These are phyloP conservation scores for Phytophthora pluvialis DNA, from an alignment of 352 stramenopile genomes.

Conservation along the genomic window DNA sequence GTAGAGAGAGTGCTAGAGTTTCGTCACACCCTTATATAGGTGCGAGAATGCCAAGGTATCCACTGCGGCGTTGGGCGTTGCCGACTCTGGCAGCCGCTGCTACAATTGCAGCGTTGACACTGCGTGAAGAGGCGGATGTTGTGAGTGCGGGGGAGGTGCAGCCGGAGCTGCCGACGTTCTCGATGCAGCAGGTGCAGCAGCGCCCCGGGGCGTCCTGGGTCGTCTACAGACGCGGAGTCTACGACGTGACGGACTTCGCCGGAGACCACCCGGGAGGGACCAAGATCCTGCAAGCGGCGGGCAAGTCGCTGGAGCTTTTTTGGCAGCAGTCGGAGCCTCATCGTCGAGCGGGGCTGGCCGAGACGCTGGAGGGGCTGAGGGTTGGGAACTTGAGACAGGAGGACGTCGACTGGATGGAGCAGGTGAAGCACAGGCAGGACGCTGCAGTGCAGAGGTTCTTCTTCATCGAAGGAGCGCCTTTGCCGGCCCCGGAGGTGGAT, in stretches of 20 bases:
- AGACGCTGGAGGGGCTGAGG: constrained; percentile 25
- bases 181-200: constrained; percentile 28
- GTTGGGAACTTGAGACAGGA: constrained; percentile 28
- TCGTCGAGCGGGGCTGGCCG: not conserved
- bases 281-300: constrained; percentile 24
- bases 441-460: constrained; percentile 12
- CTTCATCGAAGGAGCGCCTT: constrained; percentile 20
- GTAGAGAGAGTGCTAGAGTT: too few species aligned
- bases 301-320: constrained; percentile 34
- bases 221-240: constrained; percentile 33
- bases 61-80: constrained; percentile 2
- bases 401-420: constrained; percentile 24
- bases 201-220: constrained; percentile 12
- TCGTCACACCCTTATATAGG: too few species aligned
- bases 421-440: constrained; percentile 3
- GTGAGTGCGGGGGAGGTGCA: constrained; percentile 4
- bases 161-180: constrained; percentile 22
- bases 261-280: constrained; percentile 18
- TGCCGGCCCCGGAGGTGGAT: constrained; percentile 1
- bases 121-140: not conserved
- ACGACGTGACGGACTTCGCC: constrained; percentile 33
- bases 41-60: not conserved
- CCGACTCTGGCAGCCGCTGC: constrained; percentile 5
- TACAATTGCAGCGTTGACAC: not conserved
- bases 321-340: constrained; percentile 33